Conservation (phyloP, 2,329 filamentous ascomycete species). For the Paraphaeosphaeria minitans region DNA sequence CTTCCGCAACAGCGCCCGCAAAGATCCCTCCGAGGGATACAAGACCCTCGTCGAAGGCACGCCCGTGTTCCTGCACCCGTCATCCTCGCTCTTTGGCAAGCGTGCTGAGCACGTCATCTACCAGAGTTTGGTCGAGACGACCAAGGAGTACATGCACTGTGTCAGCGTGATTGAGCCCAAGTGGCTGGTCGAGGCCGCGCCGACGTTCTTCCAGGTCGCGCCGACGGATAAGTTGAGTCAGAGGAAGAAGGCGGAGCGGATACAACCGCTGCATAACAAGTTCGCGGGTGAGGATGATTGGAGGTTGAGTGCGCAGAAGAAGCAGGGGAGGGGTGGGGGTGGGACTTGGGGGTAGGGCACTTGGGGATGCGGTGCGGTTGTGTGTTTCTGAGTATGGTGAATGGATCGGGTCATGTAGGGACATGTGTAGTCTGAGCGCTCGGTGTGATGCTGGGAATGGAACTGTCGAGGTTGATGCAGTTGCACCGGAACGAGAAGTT, state of each 20-base stretch:
- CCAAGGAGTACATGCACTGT: constrained; percentile 97
- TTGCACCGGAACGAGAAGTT: no score
- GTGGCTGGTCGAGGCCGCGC: constrained; percentile 92
- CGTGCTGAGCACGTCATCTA: constrained; percentile 97
- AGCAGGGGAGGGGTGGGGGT: constrained; percentile 82
- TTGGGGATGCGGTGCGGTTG: neutral
- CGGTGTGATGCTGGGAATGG: neutral
- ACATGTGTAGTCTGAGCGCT: neutral
- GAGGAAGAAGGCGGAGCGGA: constrained; percentile 90
- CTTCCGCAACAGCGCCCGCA: constrained; percentile 93
- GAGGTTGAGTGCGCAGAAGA: constrained; percentile 86
- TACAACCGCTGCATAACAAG: constrained; percentile 93
- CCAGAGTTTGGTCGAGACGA: constrained; percentile 86
- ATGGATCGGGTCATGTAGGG: neutral
- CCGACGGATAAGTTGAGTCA: constrained; percentile 85
- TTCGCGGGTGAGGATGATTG: constrained; percentile 94
- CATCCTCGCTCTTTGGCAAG: constrained; percentile 90
- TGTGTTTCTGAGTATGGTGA: neutral
- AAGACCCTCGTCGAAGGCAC: constrained; percentile 97
- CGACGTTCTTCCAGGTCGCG: constrained; percentile 98
- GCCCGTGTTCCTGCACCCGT: constrained; percentile 92
- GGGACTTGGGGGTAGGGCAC: constrained; percentile 86
- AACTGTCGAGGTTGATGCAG: no score
- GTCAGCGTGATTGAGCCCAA: constrained; percentile 94
- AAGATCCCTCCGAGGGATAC: constrained; percentile 95